phyloP scores from a whole-genome alignment of 202 grass and related monocot genomes.

The Zizania palustris region DNA sequence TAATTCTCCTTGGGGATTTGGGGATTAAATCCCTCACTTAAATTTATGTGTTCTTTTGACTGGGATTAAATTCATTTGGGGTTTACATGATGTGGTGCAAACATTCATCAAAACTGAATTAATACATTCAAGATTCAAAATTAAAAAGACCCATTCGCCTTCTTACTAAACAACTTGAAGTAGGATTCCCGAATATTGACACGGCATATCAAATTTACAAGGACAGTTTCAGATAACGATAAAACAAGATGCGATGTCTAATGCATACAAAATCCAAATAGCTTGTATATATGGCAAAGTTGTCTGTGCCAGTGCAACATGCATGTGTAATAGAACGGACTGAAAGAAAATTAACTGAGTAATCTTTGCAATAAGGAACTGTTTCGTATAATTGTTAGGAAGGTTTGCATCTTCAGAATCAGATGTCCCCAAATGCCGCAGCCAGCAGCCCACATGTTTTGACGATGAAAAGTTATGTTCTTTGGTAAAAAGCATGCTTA shows the following conservation, averaged over 20 bases:
- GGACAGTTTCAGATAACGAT: constrained; percentile 42
- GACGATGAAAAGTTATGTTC: not conserved
- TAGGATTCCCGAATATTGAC: constrained; percentile 11
- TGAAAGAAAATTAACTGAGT: not conserved
- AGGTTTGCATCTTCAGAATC: constrained; percentile 36
- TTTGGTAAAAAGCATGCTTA: not conserved
- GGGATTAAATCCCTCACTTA: too few relatives aligned
- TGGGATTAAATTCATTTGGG: too few relatives aligned
- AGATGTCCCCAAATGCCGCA: constrained; percentile 31
- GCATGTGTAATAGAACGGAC: not conserved
- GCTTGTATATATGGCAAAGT: constrained; percentile 12
- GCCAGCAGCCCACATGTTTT: constrained; percentile 1
- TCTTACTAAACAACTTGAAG: constrained; percentile 22
- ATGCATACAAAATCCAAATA: constrained; percentile 35
- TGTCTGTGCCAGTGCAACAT: not conserved
- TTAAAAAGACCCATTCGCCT: too few relatives aligned
- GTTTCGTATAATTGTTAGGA: constrained; percentile 17
- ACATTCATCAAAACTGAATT: too few relatives aligned
- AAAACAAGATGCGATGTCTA: not conserved
- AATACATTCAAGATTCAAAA: too few relatives aligned
- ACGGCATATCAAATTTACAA: constrained; percentile 10
- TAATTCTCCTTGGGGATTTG: too few relatives aligned
- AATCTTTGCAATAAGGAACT: not conserved
- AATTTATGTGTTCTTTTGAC: too few relatives aligned
- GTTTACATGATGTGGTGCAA: too few relatives aligned